A percentile compares a stretch with the other conserved stretches of the same genome.
These are phyloP conservation scores for Tuber melanosporum DNA, from an alignment of 495 filamentous ascomycete species.

Conservation along the genomic window DNA sequence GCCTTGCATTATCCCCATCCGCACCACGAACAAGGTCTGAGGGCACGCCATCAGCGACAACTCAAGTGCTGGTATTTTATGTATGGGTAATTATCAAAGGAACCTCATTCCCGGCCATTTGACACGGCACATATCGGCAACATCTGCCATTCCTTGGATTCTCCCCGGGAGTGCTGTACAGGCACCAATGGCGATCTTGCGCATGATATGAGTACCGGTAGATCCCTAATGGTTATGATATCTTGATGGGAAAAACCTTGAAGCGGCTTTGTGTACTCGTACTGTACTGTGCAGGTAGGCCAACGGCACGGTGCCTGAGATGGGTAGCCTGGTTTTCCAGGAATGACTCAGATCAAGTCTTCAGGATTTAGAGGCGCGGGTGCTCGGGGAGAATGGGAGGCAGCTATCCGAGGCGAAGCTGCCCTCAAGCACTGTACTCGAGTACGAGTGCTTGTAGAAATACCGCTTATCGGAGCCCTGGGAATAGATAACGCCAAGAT, in stretches of 20 bases:
- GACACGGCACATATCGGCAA: neutral
- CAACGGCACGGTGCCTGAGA: neutral
- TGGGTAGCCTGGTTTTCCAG: neutral
- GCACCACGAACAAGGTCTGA: neutral
- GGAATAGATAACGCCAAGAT: neutral
- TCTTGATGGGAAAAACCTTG: neutral
- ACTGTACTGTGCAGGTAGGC: neutral
- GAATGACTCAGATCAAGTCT: neutral
- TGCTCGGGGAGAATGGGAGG: neutral
- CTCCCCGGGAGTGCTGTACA: neutral
- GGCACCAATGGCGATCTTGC: neutral
- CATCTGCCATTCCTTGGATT: neutral
- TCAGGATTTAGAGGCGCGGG: neutral
- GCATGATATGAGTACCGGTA: neutral
- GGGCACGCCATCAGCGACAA: neutral
- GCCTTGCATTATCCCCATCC: neutral
- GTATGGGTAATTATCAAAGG: neutral
- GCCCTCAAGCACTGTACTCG: neutral
- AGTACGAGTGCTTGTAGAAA: neutral
- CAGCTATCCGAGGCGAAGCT: neutral
- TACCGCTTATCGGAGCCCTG: neutral
- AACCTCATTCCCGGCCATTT: neutral
- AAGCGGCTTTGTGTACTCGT: neutral
- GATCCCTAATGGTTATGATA: neutral
- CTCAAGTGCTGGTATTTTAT: neutral